A percentile compares a stretch with the other conserved stretches of the same genome.
phyloP scores from a whole-genome alignment of 2,329 filamentous ascomycete genomes.

The Claviceps africana region DNA sequence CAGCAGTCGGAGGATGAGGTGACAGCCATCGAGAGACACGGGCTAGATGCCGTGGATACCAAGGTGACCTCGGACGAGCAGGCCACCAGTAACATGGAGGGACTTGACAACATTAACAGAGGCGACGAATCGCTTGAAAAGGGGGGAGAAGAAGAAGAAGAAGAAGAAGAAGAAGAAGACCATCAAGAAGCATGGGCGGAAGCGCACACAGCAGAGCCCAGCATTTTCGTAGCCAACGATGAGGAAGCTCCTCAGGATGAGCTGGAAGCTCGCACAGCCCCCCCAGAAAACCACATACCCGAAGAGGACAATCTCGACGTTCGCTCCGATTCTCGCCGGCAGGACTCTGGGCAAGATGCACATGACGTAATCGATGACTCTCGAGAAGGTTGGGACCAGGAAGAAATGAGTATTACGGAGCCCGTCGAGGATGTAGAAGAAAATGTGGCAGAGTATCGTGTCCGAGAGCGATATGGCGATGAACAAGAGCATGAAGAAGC shows the following conservation, averaged over 20 bases:
- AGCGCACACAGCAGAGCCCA: neutral
- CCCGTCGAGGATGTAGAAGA: neutral
- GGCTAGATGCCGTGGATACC: neutral
- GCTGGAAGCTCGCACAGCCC: neutral
- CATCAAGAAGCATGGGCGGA: neutral
- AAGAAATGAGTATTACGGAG: neutral
- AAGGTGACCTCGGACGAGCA: neutral
- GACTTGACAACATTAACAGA: neutral
- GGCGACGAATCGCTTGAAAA: neutral
- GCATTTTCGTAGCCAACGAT: neutral
- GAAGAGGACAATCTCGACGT: neutral
- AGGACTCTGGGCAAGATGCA: neutral
- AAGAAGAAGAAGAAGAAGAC: neutral
- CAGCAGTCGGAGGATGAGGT: neutral
- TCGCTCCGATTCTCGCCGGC: neutral
- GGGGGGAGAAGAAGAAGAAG: neutral
- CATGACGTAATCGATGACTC: neutral
- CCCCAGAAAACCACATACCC: neutral
- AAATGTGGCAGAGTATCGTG: neutral
- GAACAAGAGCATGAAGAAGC: neutral
- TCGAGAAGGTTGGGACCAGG: neutral
- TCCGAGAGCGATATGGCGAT: neutral
- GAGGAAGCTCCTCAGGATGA: neutral
- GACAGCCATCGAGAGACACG: neutral
- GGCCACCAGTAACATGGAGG: neutral